Conservation (phyloP, 768 basidiomycete genomes). For the Pleurotus eryngii region DNA sequence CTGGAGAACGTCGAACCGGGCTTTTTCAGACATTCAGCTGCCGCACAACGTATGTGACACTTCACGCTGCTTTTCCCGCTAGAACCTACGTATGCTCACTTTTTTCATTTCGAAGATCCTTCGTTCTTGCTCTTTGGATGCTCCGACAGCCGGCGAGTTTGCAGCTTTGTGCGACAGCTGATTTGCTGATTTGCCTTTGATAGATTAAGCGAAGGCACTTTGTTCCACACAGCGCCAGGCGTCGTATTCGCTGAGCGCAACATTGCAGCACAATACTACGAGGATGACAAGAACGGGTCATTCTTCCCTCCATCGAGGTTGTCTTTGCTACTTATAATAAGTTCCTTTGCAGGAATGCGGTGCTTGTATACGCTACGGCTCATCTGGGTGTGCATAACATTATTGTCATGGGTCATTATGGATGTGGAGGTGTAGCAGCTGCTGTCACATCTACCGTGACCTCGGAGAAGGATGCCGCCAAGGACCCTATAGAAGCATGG, state of each 20-base stretch:
- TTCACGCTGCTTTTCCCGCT: background rate
- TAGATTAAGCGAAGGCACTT: constrained; percentile 18
- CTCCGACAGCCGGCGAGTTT: constrained; percentile 17
- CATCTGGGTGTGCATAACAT: constrained; percentile 18
- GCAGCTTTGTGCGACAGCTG: background rate
- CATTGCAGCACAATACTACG: constrained; percentile 18
- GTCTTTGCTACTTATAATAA: background rate
- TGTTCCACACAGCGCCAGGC: constrained; percentile 20
- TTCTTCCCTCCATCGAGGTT: background rate
- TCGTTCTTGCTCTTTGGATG: constrained; percentile 21
- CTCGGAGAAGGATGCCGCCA: constrained; percentile 6
- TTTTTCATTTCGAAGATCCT: constrained; percentile 9
- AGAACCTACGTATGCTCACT: background rate
- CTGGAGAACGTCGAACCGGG: background rate
- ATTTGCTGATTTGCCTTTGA: background rate
- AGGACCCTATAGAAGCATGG: constrained; percentile 18
- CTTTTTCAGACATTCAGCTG: background rate
- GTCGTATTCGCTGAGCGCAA: constrained; percentile 21
- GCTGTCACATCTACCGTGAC: constrained; percentile 12
- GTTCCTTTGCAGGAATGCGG: constrained; percentile 13
- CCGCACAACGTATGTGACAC: background rate
- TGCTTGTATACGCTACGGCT: constrained; percentile 16
- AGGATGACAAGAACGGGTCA: constrained; percentile 17
- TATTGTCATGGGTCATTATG: constrained; percentile 17
- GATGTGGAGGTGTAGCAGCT: constrained; percentile 19